Evolutionary conservation across 1,284 basidiomycete genomes (phyloP).

Genomic region (Naganishia cerealis): DNA sequence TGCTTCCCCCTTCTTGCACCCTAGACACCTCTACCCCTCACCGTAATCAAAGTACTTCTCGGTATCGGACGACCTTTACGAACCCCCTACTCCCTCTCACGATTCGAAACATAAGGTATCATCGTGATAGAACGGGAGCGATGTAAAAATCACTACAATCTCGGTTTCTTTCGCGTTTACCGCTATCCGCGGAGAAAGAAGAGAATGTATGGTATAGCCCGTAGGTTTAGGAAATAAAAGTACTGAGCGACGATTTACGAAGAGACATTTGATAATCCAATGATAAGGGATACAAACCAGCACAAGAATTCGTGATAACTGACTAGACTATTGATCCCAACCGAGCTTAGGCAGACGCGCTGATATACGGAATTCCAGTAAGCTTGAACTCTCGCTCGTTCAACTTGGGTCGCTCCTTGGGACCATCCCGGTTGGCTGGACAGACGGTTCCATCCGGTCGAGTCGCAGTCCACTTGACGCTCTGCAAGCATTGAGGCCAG

Average conservation of each 20-base stretch:
- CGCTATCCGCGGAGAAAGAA: too few species aligned
- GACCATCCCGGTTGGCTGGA: conserved; percentile 13
- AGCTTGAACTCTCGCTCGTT: conserved; percentile 27
- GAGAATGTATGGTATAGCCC: too few species aligned
- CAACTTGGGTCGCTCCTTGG: conserved; percentile 12
- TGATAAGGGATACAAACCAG: background rate
- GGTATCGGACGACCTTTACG: too few species aligned
- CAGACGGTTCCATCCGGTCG: conserved; percentile 14
- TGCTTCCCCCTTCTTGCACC: too few species aligned
- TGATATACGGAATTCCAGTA: conserved; percentile 27
- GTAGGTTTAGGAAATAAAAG: background rate
- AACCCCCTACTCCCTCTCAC: too few species aligned
- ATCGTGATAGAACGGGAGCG: too few species aligned
- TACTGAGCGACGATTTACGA: background rate
- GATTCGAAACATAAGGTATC: too few species aligned
- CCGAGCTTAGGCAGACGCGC: conserved; percentile 8
- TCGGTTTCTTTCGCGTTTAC: too few species aligned
- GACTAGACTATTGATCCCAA: background rate
- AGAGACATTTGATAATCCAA: background rate
- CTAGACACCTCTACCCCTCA: too few species aligned
- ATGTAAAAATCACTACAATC: too few species aligned
- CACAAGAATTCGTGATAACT: background rate
- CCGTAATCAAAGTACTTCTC: too few species aligned
- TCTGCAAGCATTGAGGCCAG: conserved; percentile 25
- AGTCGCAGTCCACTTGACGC: conserved; percentile 17